These are phyloP conservation scores for Aspergillus costaricaensis DNA, from an alignment of 2,329 filamentous ascomycete genomes.

Conservation along the genomic window DNA sequence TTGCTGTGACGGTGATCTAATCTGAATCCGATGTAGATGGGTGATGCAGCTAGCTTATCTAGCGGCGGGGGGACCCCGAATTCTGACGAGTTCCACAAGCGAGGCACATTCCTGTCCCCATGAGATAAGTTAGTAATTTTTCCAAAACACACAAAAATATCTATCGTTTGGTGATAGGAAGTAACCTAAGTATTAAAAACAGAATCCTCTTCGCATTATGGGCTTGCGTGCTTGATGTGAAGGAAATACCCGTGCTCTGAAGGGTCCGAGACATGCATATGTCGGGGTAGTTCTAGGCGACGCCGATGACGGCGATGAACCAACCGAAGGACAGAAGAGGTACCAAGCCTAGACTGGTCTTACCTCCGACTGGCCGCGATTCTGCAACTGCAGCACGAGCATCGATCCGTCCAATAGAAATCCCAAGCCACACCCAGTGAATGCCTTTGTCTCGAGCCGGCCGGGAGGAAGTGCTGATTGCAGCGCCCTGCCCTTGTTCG, in stretches of 20 bases:
- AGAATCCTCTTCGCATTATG: background rate
- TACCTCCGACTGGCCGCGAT: background rate
- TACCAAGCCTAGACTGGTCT: background rate
- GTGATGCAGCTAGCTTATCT: too few species aligned
- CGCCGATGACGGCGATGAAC: background rate
- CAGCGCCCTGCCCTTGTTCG: background rate
- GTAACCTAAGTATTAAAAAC: background rate
- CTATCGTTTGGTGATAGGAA: background rate
- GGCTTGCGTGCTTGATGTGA: background rate
- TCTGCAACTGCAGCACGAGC: background rate
- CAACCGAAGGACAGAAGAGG: background rate
- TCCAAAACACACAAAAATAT: too few species aligned
- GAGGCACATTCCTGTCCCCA: too few species aligned
- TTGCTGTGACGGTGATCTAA: too few species aligned
- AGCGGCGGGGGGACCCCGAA: too few species aligned
- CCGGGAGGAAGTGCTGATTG: background rate
- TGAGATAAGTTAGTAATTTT: too few species aligned
- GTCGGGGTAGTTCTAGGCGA: background rate
- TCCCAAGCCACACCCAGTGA: background rate
- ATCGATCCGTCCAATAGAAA: background rate
- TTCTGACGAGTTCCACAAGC: too few species aligned
- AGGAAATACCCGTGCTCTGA: background rate
- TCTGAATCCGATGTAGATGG: too few species aligned
- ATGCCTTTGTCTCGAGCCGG: background rate
- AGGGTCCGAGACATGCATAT: background rate